These are phyloP conservation scores for Pluteus cervinus DNA, from an alignment of 768 basidiomycete species.

Conservation along the genomic window DNA sequence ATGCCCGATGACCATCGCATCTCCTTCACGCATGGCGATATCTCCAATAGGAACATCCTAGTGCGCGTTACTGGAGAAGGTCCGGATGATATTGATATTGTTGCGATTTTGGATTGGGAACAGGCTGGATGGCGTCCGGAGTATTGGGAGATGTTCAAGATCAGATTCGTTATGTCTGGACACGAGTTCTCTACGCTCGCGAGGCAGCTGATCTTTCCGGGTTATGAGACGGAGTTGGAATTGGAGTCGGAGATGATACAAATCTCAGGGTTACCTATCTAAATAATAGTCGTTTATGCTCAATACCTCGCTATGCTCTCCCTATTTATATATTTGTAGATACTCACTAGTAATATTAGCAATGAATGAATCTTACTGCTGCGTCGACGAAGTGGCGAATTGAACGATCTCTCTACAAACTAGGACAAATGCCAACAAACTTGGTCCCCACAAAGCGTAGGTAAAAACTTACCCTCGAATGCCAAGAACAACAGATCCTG, in stretches of 20 bases:
- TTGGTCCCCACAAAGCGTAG: too few relatives aligned
- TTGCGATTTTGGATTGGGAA: conserved; percentile 8
- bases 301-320: too few relatives aligned
- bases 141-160: conserved; percentile 7
- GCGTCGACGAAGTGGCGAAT: too few relatives aligned
- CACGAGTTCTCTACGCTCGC: background rate
- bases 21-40: conserved; percentile 5
- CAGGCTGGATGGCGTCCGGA: conserved; percentile 10
- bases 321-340: too few relatives aligned
- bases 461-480: too few relatives aligned
- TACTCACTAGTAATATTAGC: too few relatives aligned
- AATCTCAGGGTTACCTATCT: conserved; percentile 9
- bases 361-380: too few relatives aligned
- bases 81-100: conserved; percentile 5
- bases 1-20: conserved; percentile 8
- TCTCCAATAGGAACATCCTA: conserved; percentile 2
- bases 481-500: too few relatives aligned
- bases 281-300: too few relatives aligned
- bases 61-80: conserved; percentile 5
- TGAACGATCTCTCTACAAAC: too few relatives aligned
- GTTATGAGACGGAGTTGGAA: conserved; percentile 3
- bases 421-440: too few relatives aligned
- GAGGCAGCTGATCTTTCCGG: conserved; percentile 1
- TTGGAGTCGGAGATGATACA: conserved; percentile 2
- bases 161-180: conserved; percentile 1